Base-by-base conservation (phyloP, 305 asterid species). In the Fraxinus dipetala region DNA sequence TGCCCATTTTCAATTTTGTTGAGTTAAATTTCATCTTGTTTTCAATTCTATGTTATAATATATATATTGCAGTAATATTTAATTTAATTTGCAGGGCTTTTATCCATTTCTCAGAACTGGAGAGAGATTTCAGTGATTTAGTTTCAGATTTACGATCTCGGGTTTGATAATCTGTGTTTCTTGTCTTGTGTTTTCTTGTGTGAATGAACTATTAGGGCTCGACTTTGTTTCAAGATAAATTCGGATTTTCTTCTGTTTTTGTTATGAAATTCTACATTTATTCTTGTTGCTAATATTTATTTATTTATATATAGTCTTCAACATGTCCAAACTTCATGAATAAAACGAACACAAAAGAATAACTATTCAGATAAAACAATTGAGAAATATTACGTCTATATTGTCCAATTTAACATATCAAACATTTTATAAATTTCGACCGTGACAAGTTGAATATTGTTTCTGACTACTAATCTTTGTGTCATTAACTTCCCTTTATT, bases 81-180 rank as follows among this genome's bases (percentile, higher is more conserved):
- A 85, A 72, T 72, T 34, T 76, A 82, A 28, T 74, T 72, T 82
- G 83, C 84, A 86, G 91, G 87, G 79, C 72, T 34, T 34, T 76
- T 61, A 61, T 38, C 83, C 9, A 81, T 63, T 67, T 76, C 45
- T 82, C 75, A 28, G 61, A 16, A 74, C 56, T 30, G 67, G 65
- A 73, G 72, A 69, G 40, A 74, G 78, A 14, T 79, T 78, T 76
- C 78, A 80, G 83, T 61, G 91, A 84, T 80, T 82, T 79, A 65
- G 36, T 75, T 83, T 83, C 69, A 70, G 82, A 91, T 89, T 85
- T 89, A 85, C 85, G 43, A 85, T 81, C 36, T 84, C 84, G 84
- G 85, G 90, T 83, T 87, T 78, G 86, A 82, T 82, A 81, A 67
- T 87, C 81, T 82, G 87, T 86, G 83, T 79, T 80, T 22, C 38